Evolutionary conservation across 1,284 basidiomycete genomes (phyloP), one percentile per base, ranked within the genome.

Genomic region (Stygiomarasmius scandens): DNA sequence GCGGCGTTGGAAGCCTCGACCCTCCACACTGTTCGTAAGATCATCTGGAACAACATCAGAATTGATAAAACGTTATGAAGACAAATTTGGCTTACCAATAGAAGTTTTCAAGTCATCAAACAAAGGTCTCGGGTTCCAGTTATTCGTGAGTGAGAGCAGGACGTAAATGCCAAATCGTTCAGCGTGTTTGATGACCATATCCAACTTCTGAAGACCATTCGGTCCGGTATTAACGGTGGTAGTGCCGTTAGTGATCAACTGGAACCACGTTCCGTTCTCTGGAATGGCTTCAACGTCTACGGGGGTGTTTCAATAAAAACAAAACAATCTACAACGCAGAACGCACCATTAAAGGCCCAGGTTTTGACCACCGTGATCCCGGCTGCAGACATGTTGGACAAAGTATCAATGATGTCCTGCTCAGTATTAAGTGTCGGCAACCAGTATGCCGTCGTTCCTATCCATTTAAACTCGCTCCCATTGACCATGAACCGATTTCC

Each of bases 381-480:
- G 3, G 77, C 73, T 10, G 75, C 73, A 12, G 80, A 77, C 63
- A 89, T 87, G 49, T 80, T 81, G 12, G 75, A 73, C 43, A 90
- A 73, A 1, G 84, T 85, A 52, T 71, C 66, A 60, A 84, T 78
- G 23, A 89, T 83, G 66, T 89, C 87, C 47, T 81, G 66, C 22
- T 83, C 74, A 22, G 74, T 77, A 56, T 83, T 82, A 25, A 90
- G 67, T 12, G 79, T 69, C 25, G 82, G 73, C 25, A 90, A 66
- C 88, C 87, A 90, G 70, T 89, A 89, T 1, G 81, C 83, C 61
- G 85, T 86, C 1, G 87, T 86, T 14, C 86, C 88, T 41, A 86
- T 70, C 62, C 84, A 86, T 25, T 69, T 16, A 22, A 25, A 36
- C 36, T 41, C 20, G 80, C 75, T 79, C 63, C 82, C 83, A 55